Evolutionary conservation across 2,329 filamentous ascomycete species (phyloP).

Genomic region (Phoma herbarum): DNA sequence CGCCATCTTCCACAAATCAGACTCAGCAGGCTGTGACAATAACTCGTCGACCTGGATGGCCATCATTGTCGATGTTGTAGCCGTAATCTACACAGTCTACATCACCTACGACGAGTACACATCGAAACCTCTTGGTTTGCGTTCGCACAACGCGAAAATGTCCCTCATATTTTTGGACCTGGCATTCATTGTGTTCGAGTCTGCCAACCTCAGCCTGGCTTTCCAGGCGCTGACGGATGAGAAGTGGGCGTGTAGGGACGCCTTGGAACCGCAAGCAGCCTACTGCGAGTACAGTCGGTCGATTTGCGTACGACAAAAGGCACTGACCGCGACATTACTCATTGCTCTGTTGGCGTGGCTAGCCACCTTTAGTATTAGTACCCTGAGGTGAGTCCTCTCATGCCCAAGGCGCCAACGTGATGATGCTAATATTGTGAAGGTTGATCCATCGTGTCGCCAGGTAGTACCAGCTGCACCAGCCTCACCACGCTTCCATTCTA

Average conservation of each 20-base stretch:
- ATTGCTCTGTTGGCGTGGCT: slow-evolving; percentile 90
- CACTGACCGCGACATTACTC: slow-evolving; percentile 79
- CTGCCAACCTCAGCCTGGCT: slow-evolving; percentile 87
- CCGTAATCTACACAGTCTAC: slow-evolving; percentile 88
- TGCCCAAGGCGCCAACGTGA: not conserved
- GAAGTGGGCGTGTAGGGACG: slow-evolving; percentile 60
- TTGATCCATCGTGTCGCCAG: slow-evolving; percentile 43
- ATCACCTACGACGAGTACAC: slow-evolving; percentile 98
- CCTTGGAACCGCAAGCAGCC: slow-evolving; percentile 8
- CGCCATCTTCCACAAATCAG: slow-evolving; percentile 69
- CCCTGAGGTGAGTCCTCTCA: slow-evolving; percentile 43
- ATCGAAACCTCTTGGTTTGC: slow-evolving; percentile 87
- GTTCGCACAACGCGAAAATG: slow-evolving; percentile 84
- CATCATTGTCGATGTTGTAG: slow-evolving; percentile 86
- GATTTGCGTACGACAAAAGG: slow-evolving; percentile 71
- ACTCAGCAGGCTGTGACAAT: slow-evolving; percentile 51
- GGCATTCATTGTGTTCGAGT: slow-evolving; percentile 97
- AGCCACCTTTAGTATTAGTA: slow-evolving; percentile 84
- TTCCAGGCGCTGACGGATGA: slow-evolving; percentile 80
- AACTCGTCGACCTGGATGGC: slow-evolving; percentile 81
- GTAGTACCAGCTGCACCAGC: slow-evolving; percentile 26
- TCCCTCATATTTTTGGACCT: slow-evolving; percentile 90
- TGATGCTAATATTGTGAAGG: slow-evolving; percentile 27
- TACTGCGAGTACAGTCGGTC: slow-evolving; percentile 43
- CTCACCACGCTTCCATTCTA: not conserved